Conservation (phyloP, 179 eudicot species). For the Drosera spatulata region DNA sequence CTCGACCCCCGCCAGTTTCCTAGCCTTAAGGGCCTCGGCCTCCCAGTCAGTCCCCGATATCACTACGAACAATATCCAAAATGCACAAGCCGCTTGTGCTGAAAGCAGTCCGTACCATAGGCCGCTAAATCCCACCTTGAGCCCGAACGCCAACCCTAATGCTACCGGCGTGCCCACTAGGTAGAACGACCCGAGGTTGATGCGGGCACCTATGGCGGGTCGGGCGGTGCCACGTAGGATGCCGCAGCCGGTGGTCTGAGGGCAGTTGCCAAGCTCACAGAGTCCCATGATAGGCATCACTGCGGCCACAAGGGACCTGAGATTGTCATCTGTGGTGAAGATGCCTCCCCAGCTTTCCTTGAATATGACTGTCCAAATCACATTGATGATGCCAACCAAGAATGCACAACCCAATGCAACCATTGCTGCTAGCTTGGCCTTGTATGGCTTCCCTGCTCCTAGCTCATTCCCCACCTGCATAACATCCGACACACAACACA, state of each 20-base stretch:
- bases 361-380: constrained; percentile 61
- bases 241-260: constrained; percentile 96
- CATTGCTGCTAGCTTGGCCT: constrained; percentile 77
- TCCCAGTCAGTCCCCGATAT: constrained; percentile 72
- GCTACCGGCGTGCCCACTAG: constrained; percentile 92
- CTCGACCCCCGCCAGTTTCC: constrained; percentile 32
- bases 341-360: constrained; percentile 56
- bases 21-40: constrained; percentile 59
- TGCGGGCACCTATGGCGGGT: constrained; percentile 79
- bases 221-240: constrained; percentile 86
- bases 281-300: constrained; percentile 87
- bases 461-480: constrained; percentile 88
- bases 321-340: constrained; percentile 55
- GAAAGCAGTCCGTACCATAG: constrained; percentile 83
- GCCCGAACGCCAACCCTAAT: constrained; percentile 63
- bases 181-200: constrained; percentile 82
- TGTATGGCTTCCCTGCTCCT: constrained; percentile 96
- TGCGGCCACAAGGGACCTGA: constrained; percentile 60
- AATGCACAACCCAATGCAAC: constrained; percentile 78
- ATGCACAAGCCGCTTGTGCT: constrained; percentile 72
- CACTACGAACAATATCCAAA: constrained; percentile 52
- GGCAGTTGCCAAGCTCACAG: constrained; percentile 94
- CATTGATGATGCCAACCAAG: constrained; percentile 57
- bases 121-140: constrained; percentile 58
- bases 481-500: neutral